These are phyloP conservation scores for Xylaria palmicola DNA, from an alignment of 495 filamentous ascomycete species.

Conservation along the genomic window DNA sequence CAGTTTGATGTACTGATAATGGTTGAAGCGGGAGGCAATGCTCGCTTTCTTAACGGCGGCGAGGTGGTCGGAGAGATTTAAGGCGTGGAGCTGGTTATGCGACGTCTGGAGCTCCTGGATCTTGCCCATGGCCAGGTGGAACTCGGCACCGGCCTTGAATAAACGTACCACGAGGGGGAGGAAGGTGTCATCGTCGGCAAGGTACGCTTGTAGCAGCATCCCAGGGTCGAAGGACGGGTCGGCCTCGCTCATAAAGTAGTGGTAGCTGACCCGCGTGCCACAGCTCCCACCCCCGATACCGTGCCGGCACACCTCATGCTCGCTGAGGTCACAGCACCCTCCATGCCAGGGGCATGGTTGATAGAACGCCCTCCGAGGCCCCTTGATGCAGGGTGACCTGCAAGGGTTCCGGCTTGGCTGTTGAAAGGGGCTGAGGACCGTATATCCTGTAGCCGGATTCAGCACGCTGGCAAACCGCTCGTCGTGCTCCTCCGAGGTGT, in stretches of 20 bases:
- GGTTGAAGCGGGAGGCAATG: neutral
- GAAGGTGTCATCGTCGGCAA: neutral
- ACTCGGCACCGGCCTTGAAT: constrained; percentile 21
- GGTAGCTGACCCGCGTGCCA: neutral
- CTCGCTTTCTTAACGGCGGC: neutral
- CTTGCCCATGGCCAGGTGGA: neutral
- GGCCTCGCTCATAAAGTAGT: neutral
- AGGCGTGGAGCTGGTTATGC: neutral
- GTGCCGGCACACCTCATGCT: neutral
- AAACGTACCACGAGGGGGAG: neutral
- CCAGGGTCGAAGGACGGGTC: neutral
- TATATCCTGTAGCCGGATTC: constrained; percentile 20
- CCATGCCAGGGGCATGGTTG: neutral
- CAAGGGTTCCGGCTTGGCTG: neutral
- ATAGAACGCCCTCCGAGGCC: neutral
- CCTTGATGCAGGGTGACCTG: neutral
- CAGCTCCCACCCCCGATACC: neutral
- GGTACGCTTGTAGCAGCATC: neutral
- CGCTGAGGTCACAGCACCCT: neutral
- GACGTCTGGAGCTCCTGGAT: neutral
- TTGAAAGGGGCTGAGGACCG: constrained; percentile 22
- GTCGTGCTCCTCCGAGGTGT: constrained; percentile 19
- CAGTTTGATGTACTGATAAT: neutral
- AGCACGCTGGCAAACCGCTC: constrained; percentile 15
- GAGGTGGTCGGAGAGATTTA: neutral